A percentile compares a stretch with the other conserved stretches of the same genome.
Conservation (phyloP, 768 basidiomycete genomes). For the Calocybe gangraenosa region DNA sequence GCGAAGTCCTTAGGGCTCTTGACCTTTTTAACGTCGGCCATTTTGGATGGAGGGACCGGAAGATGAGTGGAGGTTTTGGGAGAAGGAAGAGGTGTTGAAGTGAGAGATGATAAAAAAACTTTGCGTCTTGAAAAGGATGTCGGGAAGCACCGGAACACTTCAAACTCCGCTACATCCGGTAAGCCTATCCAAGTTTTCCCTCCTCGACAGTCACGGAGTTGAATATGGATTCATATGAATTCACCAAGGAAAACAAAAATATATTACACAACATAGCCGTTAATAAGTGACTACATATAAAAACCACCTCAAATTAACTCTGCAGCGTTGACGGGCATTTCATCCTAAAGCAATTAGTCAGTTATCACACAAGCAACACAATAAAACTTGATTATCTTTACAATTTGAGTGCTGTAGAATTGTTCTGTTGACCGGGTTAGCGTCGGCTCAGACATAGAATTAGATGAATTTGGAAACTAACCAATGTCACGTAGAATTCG, state of each 20-base stretch:
- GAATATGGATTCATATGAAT: too few species aligned
- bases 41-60: constrained; percentile 48
- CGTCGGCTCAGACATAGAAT: constrained; percentile 7
- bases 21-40: constrained; percentile 80
- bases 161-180: constrained; percentile 36
- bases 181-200: neutral
- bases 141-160: constrained; percentile 46
- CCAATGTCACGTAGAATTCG: constrained; percentile 96
- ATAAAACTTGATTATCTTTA: constrained; percentile 43
- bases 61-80: constrained; percentile 52
- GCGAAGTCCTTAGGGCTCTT: constrained; percentile 93
- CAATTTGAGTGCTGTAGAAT: constrained; percentile 95
- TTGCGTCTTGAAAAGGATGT: constrained; percentile 42
- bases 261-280: too few species aligned
- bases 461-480: constrained; percentile 32
- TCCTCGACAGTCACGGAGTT: too few species aligned
- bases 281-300: constrained; percentile 8
- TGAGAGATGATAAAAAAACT: constrained; percentile 41
- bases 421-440: constrained; percentile 54
- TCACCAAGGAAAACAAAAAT: too few species aligned
- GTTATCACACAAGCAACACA: constrained; percentile 11
- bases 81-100: constrained; percentile 34
- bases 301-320: constrained; percentile 72
- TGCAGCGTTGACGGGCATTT: constrained; percentile 98
- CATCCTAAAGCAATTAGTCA: constrained; percentile 58